Conservation (phyloP, 225 moss, liverwort and hornwort species). For the Climacium dendroides region DNA sequence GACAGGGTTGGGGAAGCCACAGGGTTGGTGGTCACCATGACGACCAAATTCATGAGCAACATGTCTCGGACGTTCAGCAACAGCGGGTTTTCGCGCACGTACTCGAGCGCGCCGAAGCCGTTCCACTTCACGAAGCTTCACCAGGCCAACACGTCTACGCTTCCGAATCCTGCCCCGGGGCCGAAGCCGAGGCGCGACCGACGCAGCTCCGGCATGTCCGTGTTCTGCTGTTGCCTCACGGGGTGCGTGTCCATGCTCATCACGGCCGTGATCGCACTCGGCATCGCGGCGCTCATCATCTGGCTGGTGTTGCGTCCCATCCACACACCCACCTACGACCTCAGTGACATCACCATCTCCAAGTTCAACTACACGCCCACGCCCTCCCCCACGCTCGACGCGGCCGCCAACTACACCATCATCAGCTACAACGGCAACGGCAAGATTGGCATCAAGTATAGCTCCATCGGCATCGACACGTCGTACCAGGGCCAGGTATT, state of each 20-base stretch:
- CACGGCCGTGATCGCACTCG: slow-evolving; percentile 3
- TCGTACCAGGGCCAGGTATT: slow-evolving; percentile 22
- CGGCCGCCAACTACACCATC: slow-evolving; percentile 17
- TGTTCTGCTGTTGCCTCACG: slow-evolving; percentile 22
- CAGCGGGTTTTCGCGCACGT: slow-evolving; percentile 15
- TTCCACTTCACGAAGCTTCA: slow-evolving; percentile 39
- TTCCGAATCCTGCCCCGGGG: slow-evolving; percentile 10
- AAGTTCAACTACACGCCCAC: background rate
- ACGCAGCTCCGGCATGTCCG: background rate
- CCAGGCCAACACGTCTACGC: background rate
- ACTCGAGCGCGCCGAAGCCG: slow-evolving; percentile 30
- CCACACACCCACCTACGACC: slow-evolving; percentile 1
- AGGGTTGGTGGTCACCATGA: background rate
- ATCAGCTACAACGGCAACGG: slow-evolving; percentile 52
- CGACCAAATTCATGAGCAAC: slow-evolving; percentile 28
- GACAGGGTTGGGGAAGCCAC: background rate
- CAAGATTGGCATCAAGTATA: slow-evolving; percentile 69
- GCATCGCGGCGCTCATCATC: slow-evolving; percentile 25
- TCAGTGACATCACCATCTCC: background rate
- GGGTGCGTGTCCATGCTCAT: slow-evolving; percentile 13
- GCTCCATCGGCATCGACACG: slow-evolving; percentile 29
- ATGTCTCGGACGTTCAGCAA: slow-evolving; percentile 33
- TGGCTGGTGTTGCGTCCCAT: slow-evolving; percentile 41
- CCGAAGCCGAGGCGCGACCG: background rate
- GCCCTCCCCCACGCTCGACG: background rate